Percentiles rank a stretch among this genome's conserved stretches.
These are phyloP conservation scores for Stevia rebaudiana DNA, from an alignment of 140 eudicot genomes.

Conservation along the genomic window DNA sequence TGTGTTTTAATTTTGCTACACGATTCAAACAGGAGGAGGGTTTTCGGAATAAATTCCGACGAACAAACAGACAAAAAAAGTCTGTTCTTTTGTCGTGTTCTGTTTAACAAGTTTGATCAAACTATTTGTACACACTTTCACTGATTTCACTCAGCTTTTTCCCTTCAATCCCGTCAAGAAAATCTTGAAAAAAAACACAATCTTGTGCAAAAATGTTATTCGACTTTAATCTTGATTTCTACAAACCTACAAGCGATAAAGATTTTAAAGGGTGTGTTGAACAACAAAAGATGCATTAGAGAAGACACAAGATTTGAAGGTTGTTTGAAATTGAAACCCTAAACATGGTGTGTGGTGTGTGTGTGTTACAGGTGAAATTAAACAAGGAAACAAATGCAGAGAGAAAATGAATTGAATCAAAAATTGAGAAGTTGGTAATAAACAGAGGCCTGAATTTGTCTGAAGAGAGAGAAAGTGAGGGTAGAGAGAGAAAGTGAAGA, in stretches of 20 bases:
- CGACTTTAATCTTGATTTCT: not conserved
- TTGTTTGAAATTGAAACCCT: conserved; percentile 29
- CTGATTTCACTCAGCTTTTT: not conserved
- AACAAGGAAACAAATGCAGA: conserved; percentile 24
- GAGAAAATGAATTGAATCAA: conserved; percentile 1
- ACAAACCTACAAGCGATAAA: conserved; percentile 6
- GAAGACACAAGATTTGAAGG: not conserved
- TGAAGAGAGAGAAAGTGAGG: not conserved
- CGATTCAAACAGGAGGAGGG: too few species aligned
- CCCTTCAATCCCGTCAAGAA: not conserved
- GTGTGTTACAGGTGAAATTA: conserved; percentile 1
- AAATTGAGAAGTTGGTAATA: conserved; percentile 6
- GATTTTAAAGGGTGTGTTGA: not conserved
- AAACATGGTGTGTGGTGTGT: conserved; percentile 14
- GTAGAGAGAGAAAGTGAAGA: conserved; percentile 13
- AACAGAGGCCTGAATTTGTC: not conserved
- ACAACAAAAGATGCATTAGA: not conserved
- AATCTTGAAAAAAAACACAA: not conserved
- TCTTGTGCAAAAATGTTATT: not conserved
- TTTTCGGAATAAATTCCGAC: too few species aligned
- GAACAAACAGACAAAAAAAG: too few species aligned
- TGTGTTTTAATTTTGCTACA: too few species aligned
- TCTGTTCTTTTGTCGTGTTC: too few species aligned
- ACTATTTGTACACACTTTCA: not conserved
- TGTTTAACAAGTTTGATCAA: too few species aligned